phyloP scores from a whole-genome alignment of 2,329 filamentous ascomycete genomes.

The Corinectria fuckeliana region DNA sequence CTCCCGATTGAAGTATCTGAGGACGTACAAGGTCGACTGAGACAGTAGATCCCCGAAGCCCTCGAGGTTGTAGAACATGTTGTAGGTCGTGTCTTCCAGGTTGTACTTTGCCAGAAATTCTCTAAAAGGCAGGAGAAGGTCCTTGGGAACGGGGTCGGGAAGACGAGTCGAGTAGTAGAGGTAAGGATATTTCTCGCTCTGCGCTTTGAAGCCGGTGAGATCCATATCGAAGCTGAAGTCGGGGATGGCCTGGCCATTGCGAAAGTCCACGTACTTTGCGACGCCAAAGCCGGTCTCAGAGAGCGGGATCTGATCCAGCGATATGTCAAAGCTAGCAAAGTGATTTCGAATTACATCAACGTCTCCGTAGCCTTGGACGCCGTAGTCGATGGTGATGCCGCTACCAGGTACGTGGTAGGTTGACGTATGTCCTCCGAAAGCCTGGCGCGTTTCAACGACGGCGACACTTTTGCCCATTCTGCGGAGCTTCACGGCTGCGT shows the following conservation, averaged over 20 bases:
- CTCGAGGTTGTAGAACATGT: conserved; percentile 27
- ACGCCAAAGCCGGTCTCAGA: conserved; percentile 22
- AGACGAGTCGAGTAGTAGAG: conserved; percentile 28
- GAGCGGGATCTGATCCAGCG: conserved; percentile 9
- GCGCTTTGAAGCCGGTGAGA: conserved; percentile 10
- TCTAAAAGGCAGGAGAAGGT: conserved; percentile 21
- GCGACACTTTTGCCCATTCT: conserved; percentile 27
- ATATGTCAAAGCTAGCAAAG: conserved; percentile 24
- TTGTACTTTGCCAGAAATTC: conserved; percentile 24
- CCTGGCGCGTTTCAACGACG: conserved; percentile 18
- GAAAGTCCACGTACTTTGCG: conserved; percentile 25
- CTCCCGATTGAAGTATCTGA: conserved; percentile 24
- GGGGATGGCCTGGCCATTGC: conserved; percentile 14
- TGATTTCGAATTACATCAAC: conserved; percentile 14
- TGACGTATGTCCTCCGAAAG: conserved; percentile 27
- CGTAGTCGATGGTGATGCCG: conserved; percentile 27
- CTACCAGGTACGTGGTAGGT: conserved; percentile 24
- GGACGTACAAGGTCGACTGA: conserved; percentile 23
- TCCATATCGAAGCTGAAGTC: conserved; percentile 16
- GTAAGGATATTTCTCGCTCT: conserved; percentile 22
- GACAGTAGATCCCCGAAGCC: conserved; percentile 25
- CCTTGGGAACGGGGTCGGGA: conserved; percentile 21
- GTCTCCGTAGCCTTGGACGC: conserved; percentile 27
- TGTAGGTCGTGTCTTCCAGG: conserved; percentile 18
- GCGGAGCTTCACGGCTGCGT: conserved; percentile 26